Percentiles rank a stretch among this genome's conserved stretches.
These are phyloP conservation scores for Leccinum uliginosum DNA, from an alignment of 768 basidiomycete species.

Conservation along the genomic window DNA sequence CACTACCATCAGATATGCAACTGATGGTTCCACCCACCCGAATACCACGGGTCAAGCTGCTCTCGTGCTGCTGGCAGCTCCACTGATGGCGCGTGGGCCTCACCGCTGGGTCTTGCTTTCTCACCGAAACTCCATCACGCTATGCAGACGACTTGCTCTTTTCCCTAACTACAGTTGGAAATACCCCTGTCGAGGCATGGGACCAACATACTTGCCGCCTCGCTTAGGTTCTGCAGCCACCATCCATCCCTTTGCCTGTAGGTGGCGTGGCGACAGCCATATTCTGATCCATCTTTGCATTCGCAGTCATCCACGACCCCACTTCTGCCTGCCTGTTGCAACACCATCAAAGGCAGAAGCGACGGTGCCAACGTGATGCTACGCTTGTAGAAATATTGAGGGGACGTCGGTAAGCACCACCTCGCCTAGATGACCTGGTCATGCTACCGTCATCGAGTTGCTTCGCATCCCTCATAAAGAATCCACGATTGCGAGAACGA, in stretches of 20 bases:
- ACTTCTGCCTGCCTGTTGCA: constrained; percentile 22
- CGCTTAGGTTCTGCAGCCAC: constrained; percentile 26
- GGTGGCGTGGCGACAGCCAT: constrained; percentile 21
- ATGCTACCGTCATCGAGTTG: constrained; percentile 5
- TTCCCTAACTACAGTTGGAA: constrained; percentile 13
- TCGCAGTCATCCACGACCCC: constrained; percentile 23
- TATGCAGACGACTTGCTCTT: constrained; percentile 3
- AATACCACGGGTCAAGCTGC: constrained; percentile 4
- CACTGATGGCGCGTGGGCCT: constrained; percentile 2
- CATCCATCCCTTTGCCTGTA: constrained; percentile 25
- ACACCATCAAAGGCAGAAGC: constrained; percentile 22
- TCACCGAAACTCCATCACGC: constrained; percentile 7
- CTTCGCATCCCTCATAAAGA: constrained; percentile 19
- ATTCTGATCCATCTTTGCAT: constrained; percentile 18
- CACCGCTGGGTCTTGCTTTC: constrained; percentile 3
- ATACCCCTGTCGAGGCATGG: constrained; percentile 17
- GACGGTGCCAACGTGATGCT: constrained; percentile 27
- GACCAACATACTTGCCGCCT: constrained; percentile 18
- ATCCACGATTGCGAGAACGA: constrained; percentile 18
- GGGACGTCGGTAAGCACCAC: constrained; percentile 20
- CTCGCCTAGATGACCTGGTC: constrained; percentile 8
- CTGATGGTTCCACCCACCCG: neutral
- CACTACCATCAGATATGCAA: constrained; percentile 5
- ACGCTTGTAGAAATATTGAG: constrained; percentile 23
- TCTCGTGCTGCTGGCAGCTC: neutral